phyloP scores from a whole-genome alignment of 305 asterid species.

The Ajuga reptans region DNA sequence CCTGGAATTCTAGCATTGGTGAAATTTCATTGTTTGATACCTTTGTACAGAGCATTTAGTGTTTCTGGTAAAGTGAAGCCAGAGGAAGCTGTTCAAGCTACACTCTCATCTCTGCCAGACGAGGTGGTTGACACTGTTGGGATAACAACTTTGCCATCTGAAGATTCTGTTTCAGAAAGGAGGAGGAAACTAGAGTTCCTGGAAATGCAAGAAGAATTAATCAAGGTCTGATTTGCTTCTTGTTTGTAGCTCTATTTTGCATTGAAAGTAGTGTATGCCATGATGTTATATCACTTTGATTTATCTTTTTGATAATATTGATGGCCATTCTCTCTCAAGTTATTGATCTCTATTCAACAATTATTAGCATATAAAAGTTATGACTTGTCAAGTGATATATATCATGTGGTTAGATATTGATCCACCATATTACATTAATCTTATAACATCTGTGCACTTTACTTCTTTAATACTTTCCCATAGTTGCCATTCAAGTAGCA shows the following conservation, averaged over 20 bases:
- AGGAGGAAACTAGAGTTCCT: constrained; percentile 91
- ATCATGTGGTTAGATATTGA: constrained; percentile 3
- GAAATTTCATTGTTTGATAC: constrained; percentile 20
- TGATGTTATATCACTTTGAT: constrained; percentile 7
- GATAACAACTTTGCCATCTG: constrained; percentile 80
- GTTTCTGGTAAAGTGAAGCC: constrained; percentile 86
- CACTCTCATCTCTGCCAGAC: constrained; percentile 97
- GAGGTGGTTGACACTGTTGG: constrained; percentile 97
- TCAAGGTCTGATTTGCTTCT: constrained; percentile 55
- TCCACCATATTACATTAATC: constrained; percentile 4
- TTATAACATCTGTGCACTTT: neutral
- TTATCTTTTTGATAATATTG: constrained; percentile 13
- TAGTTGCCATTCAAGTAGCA: constrained; percentile 15
- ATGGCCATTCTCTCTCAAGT: constrained; percentile 18
- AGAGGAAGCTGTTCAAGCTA: constrained; percentile 95
- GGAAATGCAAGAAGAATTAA: constrained; percentile 94
- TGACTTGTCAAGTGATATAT: constrained; percentile 5
- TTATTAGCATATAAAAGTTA: neutral
- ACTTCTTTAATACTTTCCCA: neutral
- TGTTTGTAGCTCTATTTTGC: constrained; percentile 17
- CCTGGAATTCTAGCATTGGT: constrained; percentile 17
- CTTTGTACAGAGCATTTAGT: constrained; percentile 64
- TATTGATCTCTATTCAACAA: neutral
- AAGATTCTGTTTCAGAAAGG: constrained; percentile 85
- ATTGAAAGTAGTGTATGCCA: constrained; percentile 13